These are phyloP conservation scores for Eutrema salsugineum DNA, from an alignment of 441 rosid species.

Conservation along the genomic window DNA sequence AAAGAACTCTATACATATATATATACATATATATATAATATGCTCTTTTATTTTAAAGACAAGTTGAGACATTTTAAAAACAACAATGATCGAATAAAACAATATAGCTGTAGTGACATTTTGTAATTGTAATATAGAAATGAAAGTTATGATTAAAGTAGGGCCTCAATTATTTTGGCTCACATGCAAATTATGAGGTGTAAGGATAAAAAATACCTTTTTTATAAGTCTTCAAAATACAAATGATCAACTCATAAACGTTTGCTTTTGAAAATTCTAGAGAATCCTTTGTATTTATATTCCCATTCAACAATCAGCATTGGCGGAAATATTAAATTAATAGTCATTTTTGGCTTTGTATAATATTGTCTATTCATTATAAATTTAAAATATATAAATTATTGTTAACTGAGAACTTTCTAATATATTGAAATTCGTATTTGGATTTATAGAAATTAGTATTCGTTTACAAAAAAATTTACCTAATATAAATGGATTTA, in stretches of 20 bases:
- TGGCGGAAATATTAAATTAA: not conserved
- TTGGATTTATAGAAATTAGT: not conserved
- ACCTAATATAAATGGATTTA: not conserved
- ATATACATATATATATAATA: not conserved
- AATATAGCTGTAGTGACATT: not conserved
- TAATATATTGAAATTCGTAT: not conserved
- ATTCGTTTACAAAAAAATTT: not conserved
- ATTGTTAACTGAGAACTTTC: not conserved
- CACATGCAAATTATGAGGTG: constrained; percentile 36
- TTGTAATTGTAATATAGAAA: constrained; percentile 12
- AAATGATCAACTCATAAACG: constrained; percentile 22
- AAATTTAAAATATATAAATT: not conserved
- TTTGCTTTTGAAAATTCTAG: constrained; percentile 21
- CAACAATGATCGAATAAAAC: constrained; percentile 9
- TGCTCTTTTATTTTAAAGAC: not conserved
- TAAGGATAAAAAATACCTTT: constrained; percentile 27
- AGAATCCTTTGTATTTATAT: constrained; percentile 10
- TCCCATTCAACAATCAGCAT: constrained; percentile 18
- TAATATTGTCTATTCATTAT: not conserved
- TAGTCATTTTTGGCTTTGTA: not conserved
- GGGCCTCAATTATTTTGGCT: constrained; percentile 35
- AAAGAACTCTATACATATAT: not conserved
- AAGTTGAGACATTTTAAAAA: constrained; percentile 11
- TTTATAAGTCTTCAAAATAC: constrained; percentile 11
- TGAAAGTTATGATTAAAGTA: constrained; percentile 30